Percentiles rank a stretch among this genome's conserved stretches.
phyloP scores from a whole-genome alignment of 2,329 filamentous ascomycete genomes.

The Apiospora aurea region DNA sequence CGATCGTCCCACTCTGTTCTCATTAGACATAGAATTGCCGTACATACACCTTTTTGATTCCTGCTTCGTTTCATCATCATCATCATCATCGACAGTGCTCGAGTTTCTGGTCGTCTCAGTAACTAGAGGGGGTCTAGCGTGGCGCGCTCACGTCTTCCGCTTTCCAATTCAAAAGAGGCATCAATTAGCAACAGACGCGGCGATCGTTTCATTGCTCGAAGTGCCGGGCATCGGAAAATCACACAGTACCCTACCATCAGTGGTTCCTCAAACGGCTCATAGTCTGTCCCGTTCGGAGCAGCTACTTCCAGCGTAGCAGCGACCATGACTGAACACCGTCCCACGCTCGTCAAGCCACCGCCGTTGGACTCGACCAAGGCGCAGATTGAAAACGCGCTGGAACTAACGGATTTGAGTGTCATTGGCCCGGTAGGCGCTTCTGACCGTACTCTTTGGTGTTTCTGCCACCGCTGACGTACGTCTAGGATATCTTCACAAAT shows the following conservation, averaged over 20 bases:
- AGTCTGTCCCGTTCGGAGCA: neutral
- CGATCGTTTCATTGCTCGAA: neutral
- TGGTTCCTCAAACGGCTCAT: neutral
- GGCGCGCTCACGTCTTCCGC: neutral
- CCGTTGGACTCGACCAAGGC: conserved; percentile 75
- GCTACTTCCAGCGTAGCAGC: neutral
- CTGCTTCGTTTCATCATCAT: neutral
- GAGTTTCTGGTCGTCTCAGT: neutral
- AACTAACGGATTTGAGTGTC: conserved; percentile 80
- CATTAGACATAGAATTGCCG: neutral
- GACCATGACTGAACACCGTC: conserved; percentile 39
- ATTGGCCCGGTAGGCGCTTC: conserved; percentile 71
- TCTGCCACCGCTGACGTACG: neutral
- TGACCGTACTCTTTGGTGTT: neutral
- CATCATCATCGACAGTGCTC: neutral
- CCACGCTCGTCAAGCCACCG: conserved; percentile 77
- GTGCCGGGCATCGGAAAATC: neutral
- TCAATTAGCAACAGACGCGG: neutral
- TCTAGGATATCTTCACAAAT: conserved; percentile 91
- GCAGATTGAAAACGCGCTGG: conserved; percentile 87
- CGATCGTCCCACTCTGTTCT: neutral
- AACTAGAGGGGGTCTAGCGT: neutral
- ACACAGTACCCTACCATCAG: neutral
- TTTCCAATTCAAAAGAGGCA: neutral
- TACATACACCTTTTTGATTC: neutral